phyloP scores from a whole-genome alignment of 73 alveolate species.

The Blepharisma stoltei region DNA sequence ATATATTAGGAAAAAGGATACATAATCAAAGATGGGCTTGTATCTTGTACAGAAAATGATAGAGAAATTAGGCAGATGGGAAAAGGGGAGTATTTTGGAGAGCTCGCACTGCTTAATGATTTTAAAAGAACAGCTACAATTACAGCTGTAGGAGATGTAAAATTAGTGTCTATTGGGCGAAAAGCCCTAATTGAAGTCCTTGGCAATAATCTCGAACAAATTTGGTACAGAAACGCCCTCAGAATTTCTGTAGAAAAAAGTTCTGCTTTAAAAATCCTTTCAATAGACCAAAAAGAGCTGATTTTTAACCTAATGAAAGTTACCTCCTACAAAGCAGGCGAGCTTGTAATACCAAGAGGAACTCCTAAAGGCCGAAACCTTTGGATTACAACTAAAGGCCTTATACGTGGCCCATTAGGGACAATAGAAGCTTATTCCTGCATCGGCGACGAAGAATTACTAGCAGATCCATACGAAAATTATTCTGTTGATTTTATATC shows the following conservation, averaged over 20 bases:
- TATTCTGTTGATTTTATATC: background rate
- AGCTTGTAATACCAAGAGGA: slow-evolving; percentile 2
- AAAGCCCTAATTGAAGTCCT: background rate
- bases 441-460: background rate
- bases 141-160: slow-evolving; percentile 31
- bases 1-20: no score
- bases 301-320: background rate
- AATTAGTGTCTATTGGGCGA: background rate
- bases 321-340: background rate
- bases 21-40: slow-evolving; percentile 67
- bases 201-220: background rate
- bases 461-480: no score
- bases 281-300: slow-evolving; percentile 1
- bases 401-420: background rate
- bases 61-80: slow-evolving; percentile 48
- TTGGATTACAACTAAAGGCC: background rate
- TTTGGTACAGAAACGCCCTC: slow-evolving; percentile 5
- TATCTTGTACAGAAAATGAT: slow-evolving; percentile 45
- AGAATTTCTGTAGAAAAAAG: slow-evolving; percentile 7
- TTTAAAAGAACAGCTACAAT: slow-evolving; percentile 45
- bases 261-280: background rate
- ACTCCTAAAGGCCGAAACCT: background rate
- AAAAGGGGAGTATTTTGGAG: slow-evolving; percentile 59
- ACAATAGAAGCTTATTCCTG: background rate
- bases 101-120: slow-evolving; percentile 42